These are phyloP conservation scores for Physcomitrellopsis africana DNA, from an alignment of 225 moss, liverwort and hornwort species.

Conservation along the genomic window DNA sequence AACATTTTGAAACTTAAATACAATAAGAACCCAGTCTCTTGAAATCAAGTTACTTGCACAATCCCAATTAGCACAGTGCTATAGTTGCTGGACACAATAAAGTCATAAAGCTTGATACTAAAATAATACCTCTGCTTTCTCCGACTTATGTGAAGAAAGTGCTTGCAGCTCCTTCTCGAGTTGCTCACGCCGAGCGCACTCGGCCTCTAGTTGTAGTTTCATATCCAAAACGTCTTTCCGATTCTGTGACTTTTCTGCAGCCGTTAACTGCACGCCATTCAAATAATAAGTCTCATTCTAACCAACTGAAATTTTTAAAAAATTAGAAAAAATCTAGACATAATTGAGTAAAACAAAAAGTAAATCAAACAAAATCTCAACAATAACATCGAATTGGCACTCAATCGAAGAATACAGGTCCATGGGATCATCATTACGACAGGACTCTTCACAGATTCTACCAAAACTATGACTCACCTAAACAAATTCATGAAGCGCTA, in stretches of 20 bases:
- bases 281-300: slow-evolving; percentile 29
- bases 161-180: slow-evolving; percentile 71
- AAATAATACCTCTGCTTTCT: slow-evolving; percentile 43
- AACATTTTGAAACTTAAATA: background rate
- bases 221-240: slow-evolving; percentile 63
- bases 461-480: background rate
- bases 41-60: slow-evolving; percentile 13
- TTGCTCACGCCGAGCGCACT: slow-evolving; percentile 64
- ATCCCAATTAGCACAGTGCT: background rate
- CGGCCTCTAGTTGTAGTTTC: slow-evolving; percentile 70
- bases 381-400: background rate
- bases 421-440: background rate
- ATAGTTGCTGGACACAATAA: background rate
- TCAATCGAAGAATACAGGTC: background rate
- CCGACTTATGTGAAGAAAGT: slow-evolving; percentile 36
- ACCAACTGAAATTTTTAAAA: slow-evolving; percentile 12
- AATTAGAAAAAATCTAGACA: background rate
- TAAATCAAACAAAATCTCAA: slow-evolving; percentile 5
- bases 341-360: background rate
- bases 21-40: background rate
- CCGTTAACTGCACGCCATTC: slow-evolving; percentile 58
- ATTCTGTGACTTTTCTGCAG: slow-evolving; percentile 60
- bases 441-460: background rate
- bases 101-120: slow-evolving; percentile 14
- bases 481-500: background rate